Base-by-base conservation (phyloP, 305 asterid species). In the Salvia sclarea region DNA sequence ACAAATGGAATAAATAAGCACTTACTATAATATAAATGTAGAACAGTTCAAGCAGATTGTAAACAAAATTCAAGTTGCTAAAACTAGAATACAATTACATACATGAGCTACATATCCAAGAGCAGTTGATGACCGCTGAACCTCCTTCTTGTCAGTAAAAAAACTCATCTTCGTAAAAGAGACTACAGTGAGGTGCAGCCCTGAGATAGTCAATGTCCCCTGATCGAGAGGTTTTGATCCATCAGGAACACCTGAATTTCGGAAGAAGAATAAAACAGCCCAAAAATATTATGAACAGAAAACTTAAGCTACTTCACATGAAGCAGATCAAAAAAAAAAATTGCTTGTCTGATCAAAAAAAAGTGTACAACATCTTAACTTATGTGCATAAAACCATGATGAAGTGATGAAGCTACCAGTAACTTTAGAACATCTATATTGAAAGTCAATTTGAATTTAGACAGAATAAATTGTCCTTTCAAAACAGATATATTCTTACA, bases 71-170 rank as follows among this genome's bases (percentile, higher is more conserved):
- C 30, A 43, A 73, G 58, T 67, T 24, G 65, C 44, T 71, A 55
- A 66, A 35, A 41, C 22, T 37, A 70, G 38, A 79, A 73, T 80
- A 72, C 76, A 74, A 78, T 69, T 76, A 80, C 96, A 75, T 78
- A 94, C 97, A 69, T 94, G 98, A 28, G 99, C 95, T 48, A 91
- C 91, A 81, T 86, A 89, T 83, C 98, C 99, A 75, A 94, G 84
- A 70, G 99, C 98, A 48, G 98, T 87, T 52, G 98, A 92, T 63
- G 99, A 87, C 68, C 90, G 86, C 84, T 89, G 96, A 78, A 86
- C 82, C 83, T 89, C 99, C 90, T 89, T 87, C 86, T 94, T 94
- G 85, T 94, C 98, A 75, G 96, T 84, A 87, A 94, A 94, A 79
- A 94, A 87, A 79, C 92, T 87, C 96, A 89, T 85, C 96, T 91